Base-by-base conservation (phyloP, 352 stramenopile genomes). In the Blastocystis sp. region DNA sequence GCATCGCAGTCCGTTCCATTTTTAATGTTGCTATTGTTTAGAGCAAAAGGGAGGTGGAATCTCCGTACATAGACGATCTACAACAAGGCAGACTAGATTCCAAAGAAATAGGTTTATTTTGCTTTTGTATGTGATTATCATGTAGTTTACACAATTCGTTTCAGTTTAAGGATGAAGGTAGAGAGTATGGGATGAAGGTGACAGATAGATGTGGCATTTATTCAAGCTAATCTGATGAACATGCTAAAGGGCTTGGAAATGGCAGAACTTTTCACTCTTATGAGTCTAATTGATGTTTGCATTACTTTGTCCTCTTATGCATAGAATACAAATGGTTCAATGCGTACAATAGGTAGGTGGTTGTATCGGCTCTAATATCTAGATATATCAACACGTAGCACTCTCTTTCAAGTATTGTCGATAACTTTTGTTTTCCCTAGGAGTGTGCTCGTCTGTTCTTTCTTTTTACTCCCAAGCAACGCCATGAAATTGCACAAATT, bases 261-360 rank as follows among this genome's bases (percentile, higher is more conserved):
- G 43, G 5, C 56, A 37, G 24, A 78, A 16, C 26, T 78, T 16
- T 9, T 78, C 7, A 59, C 66, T 0, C 39, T 78, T 11, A 53
- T 78, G 39, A 56, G 56, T 55, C 30, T 78, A 4, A 78, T 78
- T n/a, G 66, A 78, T 26, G 66, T 78, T 54, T 45, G 66, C 26
- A 37, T 78, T 54, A 1, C n/a, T 6, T 56, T n/a, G 54, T 78
- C 30, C 16, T 56, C n/a, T 78, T 26, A 78, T n/a, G 5, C 18
- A 26, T 78, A 78, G 66, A 55, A 53, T 20, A 9, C 7, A 5
- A 59, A 37, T 20, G 30, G 24, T 11, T 37, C 37, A 26, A n/a
- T 56, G 4, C 43, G 50, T 24, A 45, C 9, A 55, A 37, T 45
- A 39, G 66, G 66, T 78, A 78, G 24, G 50, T 34, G 50, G 20